Conservation (phyloP, 2,329 filamentous ascomycete genomes). For the Sordariomycetes sp. region DNA sequence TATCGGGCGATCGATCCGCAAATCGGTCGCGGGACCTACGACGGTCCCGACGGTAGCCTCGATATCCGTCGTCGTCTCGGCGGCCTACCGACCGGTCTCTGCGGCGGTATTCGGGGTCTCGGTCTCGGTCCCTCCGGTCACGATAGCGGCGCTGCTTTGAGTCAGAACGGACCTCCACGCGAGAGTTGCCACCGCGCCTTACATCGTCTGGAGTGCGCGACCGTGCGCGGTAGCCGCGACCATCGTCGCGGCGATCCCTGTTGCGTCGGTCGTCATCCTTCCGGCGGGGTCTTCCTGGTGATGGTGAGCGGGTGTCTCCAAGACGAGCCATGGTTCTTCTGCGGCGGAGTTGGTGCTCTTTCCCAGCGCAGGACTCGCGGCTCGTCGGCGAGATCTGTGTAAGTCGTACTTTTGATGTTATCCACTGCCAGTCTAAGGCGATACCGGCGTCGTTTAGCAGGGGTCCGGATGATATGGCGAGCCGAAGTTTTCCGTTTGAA, state of each 20-base stretch:
- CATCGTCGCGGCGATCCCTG: conserved; percentile 37
- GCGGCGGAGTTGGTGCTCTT: background rate
- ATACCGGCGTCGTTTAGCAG: background rate
- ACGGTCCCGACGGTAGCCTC: conserved; percentile 45
- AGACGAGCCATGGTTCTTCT: conserved; percentile 43
- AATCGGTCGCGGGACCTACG: conserved; percentile 53
- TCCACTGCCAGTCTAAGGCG: background rate
- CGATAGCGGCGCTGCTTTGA: conserved; percentile 45
- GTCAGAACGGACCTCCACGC: conserved; percentile 25
- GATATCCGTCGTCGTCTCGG: conserved; percentile 54
- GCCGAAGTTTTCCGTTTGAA: background rate
- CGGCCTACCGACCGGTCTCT: conserved; percentile 61
- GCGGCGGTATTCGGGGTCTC: conserved; percentile 51
- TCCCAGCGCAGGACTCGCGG: background rate
- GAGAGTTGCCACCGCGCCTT: conserved; percentile 21
- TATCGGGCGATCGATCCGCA: conserved; percentile 44
- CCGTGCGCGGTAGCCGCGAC: conserved; percentile 44
- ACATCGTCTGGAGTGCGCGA: conserved; percentile 54
- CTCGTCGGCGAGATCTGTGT: conserved; percentile 5
- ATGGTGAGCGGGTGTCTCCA: conserved; percentile 73
- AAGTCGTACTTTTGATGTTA: conserved; percentile 1
- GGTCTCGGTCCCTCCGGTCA: conserved; percentile 30
- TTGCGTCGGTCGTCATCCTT: conserved; percentile 50
- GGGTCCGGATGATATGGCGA: background rate
- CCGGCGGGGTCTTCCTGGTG: conserved; percentile 36